phyloP scores from a whole-genome alignment of 306 rosid species.

The Arachis hypogaea region DNA sequence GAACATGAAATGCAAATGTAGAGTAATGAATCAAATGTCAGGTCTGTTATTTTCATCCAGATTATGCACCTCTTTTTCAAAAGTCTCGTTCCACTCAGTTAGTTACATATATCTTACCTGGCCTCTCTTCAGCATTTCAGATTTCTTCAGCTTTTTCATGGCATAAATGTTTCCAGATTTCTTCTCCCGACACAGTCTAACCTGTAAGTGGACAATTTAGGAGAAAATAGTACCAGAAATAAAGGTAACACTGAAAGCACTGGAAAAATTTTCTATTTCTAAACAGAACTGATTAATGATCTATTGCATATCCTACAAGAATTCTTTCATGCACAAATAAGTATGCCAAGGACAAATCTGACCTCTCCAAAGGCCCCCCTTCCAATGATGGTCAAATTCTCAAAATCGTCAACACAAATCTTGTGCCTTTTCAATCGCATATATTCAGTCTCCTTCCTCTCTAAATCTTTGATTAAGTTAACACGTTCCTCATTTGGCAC shows the following conservation, averaged over 20 bases:
- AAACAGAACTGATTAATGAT: slow-evolving; percentile 31
- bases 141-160: slow-evolving; percentile 97
- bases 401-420: slow-evolving; percentile 95
- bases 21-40: too few species aligned
- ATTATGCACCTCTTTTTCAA: slow-evolving; percentile 26
- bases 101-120: slow-evolving; percentile 67
- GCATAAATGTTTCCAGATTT: slow-evolving; percentile 97
- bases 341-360: slow-evolving; percentile 44
- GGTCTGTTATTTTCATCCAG: background rate
- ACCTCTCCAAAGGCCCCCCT: slow-evolving; percentile 99
- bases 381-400: slow-evolving; percentile 92
- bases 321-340: slow-evolving; percentile 30
- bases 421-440: slow-evolving; percentile 96
- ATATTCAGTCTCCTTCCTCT: slow-evolving; percentile 94
- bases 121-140: slow-evolving; percentile 98
- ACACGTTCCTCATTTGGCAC: slow-evolving; percentile 89
- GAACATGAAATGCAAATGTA: background rate
- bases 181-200: slow-evolving; percentile 96
- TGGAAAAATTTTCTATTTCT: slow-evolving; percentile 28
- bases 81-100: slow-evolving; percentile 25
- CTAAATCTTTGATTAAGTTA: slow-evolving; percentile 92
- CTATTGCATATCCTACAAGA: slow-evolving; percentile 32
- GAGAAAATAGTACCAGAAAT: slow-evolving; percentile 36
- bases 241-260: slow-evolving; percentile 18
- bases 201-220: slow-evolving; percentile 63